These are phyloP conservation scores for Myxozyma vanderwaltii DNA, from an alignment of 805 yeast species.

Conservation along the genomic window DNA sequence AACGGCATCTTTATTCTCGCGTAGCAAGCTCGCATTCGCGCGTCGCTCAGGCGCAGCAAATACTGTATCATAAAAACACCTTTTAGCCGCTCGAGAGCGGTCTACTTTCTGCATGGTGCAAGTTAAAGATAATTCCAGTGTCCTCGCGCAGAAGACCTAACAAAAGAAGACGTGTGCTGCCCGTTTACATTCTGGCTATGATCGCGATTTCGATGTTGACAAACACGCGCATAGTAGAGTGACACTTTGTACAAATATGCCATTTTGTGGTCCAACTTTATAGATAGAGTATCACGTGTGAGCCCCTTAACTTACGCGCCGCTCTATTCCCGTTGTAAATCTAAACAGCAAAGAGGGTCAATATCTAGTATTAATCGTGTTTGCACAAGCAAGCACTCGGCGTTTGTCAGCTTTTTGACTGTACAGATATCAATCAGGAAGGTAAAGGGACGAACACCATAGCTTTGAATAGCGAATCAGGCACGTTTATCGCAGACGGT, in stretches of 20 bases:
- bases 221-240: background rate
- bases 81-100: conserved; percentile 5
- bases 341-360: too few relatives aligned
- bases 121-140: too few relatives aligned
- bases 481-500: background rate
- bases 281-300: background rate
- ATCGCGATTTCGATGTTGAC: conserved; percentile 2
- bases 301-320: conserved; percentile 1
- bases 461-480: background rate
- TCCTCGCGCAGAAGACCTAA: too few relatives aligned
- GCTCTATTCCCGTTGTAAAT: background rate
- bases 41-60: conserved; percentile 21
- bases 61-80: conserved; percentile 18
- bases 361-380: too few relatives aligned
- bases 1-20: conserved; percentile 1
- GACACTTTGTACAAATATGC: background rate
- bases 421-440: too few relatives aligned
- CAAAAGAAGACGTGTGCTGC: too few relatives aligned
- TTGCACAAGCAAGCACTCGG: background rate
- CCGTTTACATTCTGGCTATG: background rate
- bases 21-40: conserved; percentile 6
- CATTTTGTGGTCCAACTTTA: background rate
- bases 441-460: background rate
- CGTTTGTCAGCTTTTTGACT: background rate
- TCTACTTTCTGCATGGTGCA: background rate